phyloP scores from a whole-genome alignment of 2,329 filamentous ascomycete genomes.

The Colletotrichum endophyticum region DNA sequence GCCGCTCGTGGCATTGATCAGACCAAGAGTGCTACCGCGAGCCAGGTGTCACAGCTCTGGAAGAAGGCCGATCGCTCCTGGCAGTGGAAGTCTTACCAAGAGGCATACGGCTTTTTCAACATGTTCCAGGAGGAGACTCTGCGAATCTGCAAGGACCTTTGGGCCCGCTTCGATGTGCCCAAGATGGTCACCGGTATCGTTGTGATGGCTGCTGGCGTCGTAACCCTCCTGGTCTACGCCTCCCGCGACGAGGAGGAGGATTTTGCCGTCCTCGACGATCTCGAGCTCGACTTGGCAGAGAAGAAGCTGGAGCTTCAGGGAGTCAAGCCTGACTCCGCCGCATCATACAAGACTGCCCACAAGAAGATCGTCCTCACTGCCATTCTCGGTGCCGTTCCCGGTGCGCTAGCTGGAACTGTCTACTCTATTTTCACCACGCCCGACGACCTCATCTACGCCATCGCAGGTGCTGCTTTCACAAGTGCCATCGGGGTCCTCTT shows the following conservation, averaged over 20 bases:
- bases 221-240: constrained; percentile 76
- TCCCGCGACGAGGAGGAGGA: constrained; percentile 61
- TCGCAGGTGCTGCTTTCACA: constrained; percentile 46
- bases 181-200: constrained; percentile 83
- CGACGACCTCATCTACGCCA: constrained; percentile 34
- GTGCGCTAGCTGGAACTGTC: constrained; percentile 34
- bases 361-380: constrained; percentile 43
- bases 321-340: constrained; percentile 27
- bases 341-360: constrained; percentile 40
- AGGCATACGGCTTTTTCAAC: constrained; percentile 64
- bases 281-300: constrained; percentile 65
- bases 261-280: constrained; percentile 57
- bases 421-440: constrained; percentile 38
- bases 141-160: constrained; percentile 79
- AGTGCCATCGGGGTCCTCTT: constrained; percentile 46
- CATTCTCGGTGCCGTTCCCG: constrained; percentile 35
- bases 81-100: constrained; percentile 40
- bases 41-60: constrained; percentile 45
- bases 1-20: constrained; percentile 72
- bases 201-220: constrained; percentile 71
- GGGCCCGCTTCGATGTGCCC: constrained; percentile 89
- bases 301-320: constrained; percentile 58
- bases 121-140: constrained; percentile 82
- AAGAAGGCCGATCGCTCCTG: constrained; percentile 52
- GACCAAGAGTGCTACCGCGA: constrained; percentile 49